These are phyloP conservation scores for Chlorella sorokiniana DNA, from an alignment of 139 green algal species.

Conservation along the genomic window DNA sequence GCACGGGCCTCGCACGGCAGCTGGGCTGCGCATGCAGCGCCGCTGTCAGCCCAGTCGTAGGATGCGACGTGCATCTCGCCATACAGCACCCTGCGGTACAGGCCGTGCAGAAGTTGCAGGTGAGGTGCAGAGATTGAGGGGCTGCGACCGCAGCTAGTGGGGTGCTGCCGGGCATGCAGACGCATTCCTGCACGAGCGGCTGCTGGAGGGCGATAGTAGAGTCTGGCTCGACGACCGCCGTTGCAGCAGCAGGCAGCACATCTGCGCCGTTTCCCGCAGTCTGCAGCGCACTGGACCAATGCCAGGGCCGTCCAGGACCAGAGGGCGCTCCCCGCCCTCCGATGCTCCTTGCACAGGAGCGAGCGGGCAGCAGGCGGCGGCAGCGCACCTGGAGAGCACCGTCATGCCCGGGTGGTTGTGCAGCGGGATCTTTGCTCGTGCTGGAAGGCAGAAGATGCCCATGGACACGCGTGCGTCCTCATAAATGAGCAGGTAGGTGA, in stretches of 20 bases:
- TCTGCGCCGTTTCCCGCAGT: background rate
- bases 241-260: background rate
- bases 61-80: slow-evolving; percentile 77
- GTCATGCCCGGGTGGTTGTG: slow-evolving; percentile 90
- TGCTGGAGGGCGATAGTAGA: too few species aligned
- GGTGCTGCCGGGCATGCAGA: too few species aligned
- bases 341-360: background rate
- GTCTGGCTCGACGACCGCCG: too few species aligned
- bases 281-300: too few species aligned
- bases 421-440: slow-evolving; percentile 75
- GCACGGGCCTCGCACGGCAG: slow-evolving; percentile 21
- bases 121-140: background rate
- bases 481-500: slow-evolving; percentile 88
- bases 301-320: too few species aligned
- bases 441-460: slow-evolving; percentile 88
- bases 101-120: background rate
- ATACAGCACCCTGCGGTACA: slow-evolving; percentile 86
- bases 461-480: slow-evolving; percentile 79
- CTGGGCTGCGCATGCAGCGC: background rate
- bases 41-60: slow-evolving; percentile 70
- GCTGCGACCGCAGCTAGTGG: background rate
- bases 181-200: too few species aligned
- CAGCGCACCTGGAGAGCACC: slow-evolving; percentile 60
- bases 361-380: background rate
- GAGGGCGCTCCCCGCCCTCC: too few species aligned